Percentiles rank a stretch among this genome's conserved stretches.
These are phyloP conservation scores for Cladophialophora bantiana DNA, from an alignment of 2,329 filamentous ascomycete genomes.

Conservation along the genomic window DNA sequence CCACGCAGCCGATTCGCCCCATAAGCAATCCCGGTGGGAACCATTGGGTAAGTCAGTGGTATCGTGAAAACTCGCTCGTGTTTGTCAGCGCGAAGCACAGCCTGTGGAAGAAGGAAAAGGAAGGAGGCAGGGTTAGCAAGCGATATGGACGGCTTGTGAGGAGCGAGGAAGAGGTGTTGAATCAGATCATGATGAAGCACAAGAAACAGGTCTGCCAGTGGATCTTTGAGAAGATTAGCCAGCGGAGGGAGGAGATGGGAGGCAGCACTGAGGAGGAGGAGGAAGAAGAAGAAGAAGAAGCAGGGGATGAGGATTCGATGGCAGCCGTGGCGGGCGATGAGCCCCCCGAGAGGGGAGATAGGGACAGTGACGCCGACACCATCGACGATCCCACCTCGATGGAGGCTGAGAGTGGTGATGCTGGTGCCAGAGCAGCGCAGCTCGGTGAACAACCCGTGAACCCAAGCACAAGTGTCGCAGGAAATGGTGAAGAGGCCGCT, in stretches of 20 bases:
- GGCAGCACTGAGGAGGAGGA: slow-evolving; percentile 13
- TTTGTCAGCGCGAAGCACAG: slow-evolving; percentile 78
- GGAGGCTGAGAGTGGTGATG: not conserved
- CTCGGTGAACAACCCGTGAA: not conserved
- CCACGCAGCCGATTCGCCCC: slow-evolving; percentile 74
- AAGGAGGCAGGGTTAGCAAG: slow-evolving; percentile 64
- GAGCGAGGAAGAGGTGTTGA: slow-evolving; percentile 54
- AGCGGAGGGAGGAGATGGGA: slow-evolving; percentile 40
- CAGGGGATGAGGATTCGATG: not conserved
- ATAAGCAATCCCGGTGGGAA: slow-evolving; percentile 77
- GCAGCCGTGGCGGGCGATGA: slow-evolving; percentile 2
- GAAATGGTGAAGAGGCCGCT: not conserved
- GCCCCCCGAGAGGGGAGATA: slow-evolving; percentile 17
- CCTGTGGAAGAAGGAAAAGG: slow-evolving; percentile 75
- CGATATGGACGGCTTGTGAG: slow-evolving; percentile 63
- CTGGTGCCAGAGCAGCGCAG: not conserved
- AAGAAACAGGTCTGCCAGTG: slow-evolving; percentile 57
- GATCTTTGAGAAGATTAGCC: slow-evolving; percentile 50
- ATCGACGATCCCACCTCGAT: slow-evolving; percentile 22
- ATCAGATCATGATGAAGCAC: slow-evolving; percentile 65
- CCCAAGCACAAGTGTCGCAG: not conserved
- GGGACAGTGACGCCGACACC: slow-evolving; percentile 25
- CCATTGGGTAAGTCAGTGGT: slow-evolving; percentile 76
- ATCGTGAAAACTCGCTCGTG: slow-evolving; percentile 79
- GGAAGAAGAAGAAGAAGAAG: slow-evolving; percentile 47